These are phyloP conservation scores for Neurospora discreta DNA, from an alignment of 495 filamentous ascomycete genomes.

Conservation along the genomic window DNA sequence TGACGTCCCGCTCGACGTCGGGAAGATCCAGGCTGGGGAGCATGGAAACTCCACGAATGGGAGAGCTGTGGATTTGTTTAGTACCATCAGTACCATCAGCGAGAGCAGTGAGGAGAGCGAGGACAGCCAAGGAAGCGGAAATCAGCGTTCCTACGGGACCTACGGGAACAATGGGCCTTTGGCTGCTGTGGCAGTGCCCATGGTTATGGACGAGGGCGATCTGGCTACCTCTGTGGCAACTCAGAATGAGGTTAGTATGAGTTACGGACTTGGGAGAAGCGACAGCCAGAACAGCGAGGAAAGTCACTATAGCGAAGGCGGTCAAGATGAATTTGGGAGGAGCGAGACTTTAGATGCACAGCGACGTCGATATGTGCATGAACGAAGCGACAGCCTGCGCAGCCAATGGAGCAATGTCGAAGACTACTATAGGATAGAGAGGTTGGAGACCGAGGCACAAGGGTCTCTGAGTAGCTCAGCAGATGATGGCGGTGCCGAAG, in stretches of 20 bases:
- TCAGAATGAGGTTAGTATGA: neutral
- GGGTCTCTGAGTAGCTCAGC: neutral
- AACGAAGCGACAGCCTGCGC: neutral
- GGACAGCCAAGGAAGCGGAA: neutral
- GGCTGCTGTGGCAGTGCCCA: neutral
- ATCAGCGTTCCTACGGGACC: neutral
- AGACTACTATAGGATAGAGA: neutral
- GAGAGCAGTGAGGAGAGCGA: neutral
- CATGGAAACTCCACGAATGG: neutral
- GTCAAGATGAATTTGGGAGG: neutral
- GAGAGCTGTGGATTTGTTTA: neutral
- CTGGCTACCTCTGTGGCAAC: neutral
- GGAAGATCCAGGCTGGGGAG: neutral
- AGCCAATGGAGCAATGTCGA: neutral
- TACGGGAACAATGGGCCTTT: neutral
- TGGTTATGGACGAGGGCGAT: neutral
- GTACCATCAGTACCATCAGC: neutral
- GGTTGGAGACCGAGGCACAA: neutral
- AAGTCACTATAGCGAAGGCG: neutral
- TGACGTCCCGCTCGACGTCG: neutral
- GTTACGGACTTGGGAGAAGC: neutral
- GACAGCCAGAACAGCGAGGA: neutral
- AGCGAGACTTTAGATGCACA: neutral
- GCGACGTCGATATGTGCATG: neutral
- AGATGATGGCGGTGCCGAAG: neutral